Percentiles rank a stretch among this genome's conserved stretches.
phyloP scores from a whole-genome alignment of 768 basidiomycete genomes.

The Coprinellus micaceus region DNA sequence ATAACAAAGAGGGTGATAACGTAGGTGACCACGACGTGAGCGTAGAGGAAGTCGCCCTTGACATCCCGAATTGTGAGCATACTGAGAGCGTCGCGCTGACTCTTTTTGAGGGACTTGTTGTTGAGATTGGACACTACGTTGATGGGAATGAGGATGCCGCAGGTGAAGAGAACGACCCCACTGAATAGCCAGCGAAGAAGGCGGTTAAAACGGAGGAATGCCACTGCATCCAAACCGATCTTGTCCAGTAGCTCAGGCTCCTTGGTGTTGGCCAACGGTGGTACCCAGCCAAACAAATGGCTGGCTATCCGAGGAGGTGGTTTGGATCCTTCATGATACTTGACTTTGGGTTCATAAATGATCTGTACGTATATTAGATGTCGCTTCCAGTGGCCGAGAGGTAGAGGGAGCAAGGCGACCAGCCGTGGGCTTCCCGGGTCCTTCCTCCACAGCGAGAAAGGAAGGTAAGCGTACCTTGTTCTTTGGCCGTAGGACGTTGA shows the following conservation, averaged over 20 bases:
- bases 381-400: neutral
- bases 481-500: conserved; percentile 81
- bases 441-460: neutral
- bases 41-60: conserved; percentile 66
- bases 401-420: neutral
- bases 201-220: conserved; percentile 88
- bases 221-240: conserved; percentile 89
- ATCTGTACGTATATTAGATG: conserved; percentile 41
- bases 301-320: conserved; percentile 78
- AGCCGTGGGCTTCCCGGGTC: too few species aligned
- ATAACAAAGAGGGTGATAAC: conserved; percentile 73
- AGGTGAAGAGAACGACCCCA: conserved; percentile 57
- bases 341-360: conserved; percentile 91
- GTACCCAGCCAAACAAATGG: conserved; percentile 85
- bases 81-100: conserved; percentile 57
- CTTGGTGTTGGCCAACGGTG: conserved; percentile 75
- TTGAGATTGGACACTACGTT: conserved; percentile 81
- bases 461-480: conserved; percentile 60
- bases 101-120: conserved; percentile 34
- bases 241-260: conserved; percentile 89
- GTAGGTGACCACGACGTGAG: conserved; percentile 82
- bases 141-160: conserved; percentile 78
- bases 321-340: conserved; percentile 79
- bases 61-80: conserved; percentile 89
- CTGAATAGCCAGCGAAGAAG: conserved; percentile 76